phyloP scores from a whole-genome alignment of 805 yeast genomes.

The Blastobotrys americana region DNA sequence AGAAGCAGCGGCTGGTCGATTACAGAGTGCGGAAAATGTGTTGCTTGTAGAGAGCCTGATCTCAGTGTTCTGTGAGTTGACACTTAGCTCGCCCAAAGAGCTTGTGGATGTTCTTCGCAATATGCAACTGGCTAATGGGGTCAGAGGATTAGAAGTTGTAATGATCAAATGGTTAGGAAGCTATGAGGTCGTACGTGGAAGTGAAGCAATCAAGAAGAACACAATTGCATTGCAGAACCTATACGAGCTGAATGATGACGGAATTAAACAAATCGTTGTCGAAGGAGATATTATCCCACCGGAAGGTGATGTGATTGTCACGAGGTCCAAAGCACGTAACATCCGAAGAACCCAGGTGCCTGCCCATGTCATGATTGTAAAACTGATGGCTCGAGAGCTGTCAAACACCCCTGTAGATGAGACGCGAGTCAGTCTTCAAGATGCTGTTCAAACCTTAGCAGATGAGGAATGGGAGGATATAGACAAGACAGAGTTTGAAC shows the following conservation, averaged over 20 bases:
- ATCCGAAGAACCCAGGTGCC: constrained; percentile 57
- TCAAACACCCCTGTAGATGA: constrained; percentile 52
- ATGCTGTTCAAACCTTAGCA: constrained; percentile 10
- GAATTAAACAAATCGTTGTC: constrained; percentile 48
- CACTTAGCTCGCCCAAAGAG: constrained; percentile 52
- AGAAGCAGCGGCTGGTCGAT: constrained; percentile 62
- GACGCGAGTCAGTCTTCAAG: constrained; percentile 19
- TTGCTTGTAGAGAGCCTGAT: constrained; percentile 71
- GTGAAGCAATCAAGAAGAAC: constrained; percentile 56
- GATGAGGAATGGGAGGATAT: constrained; percentile 72
- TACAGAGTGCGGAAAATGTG: constrained; percentile 59
- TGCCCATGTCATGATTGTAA: constrained; percentile 64
- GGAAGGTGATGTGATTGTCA: constrained; percentile 56
- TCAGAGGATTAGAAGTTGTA: constrained; percentile 44
- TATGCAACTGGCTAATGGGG: constrained; percentile 23
- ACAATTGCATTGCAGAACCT: constrained; percentile 66
- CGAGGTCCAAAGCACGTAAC: constrained; percentile 80
- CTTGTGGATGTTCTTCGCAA: constrained; percentile 55
- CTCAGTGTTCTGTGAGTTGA: constrained; percentile 66
- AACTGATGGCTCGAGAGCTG: constrained; percentile 62
- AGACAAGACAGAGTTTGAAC: constrained; percentile 34
- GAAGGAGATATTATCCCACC: constrained; percentile 72
- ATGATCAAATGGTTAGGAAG: constrained; percentile 77
- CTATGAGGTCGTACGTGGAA: constrained; percentile 76
- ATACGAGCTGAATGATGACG: constrained; percentile 48